A percentile compares a stretch with the other conserved stretches of the same genome.
phyloP scores from a whole-genome alignment of 2,329 filamentous ascomycete species.

The Akanthomyces lecanii region DNA sequence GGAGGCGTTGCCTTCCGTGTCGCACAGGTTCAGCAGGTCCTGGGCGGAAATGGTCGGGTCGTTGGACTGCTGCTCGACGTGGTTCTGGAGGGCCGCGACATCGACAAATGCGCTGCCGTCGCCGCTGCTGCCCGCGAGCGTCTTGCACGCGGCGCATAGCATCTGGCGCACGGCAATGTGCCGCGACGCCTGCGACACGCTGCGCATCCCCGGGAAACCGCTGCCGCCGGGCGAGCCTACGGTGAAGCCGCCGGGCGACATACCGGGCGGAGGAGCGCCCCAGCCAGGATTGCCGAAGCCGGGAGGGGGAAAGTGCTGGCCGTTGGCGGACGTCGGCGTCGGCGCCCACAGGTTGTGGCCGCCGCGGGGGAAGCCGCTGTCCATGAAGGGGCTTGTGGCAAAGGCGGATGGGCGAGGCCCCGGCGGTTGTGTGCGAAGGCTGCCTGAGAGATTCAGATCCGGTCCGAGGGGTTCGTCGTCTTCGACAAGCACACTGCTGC shows the following conservation, averaged over 20 bases:
- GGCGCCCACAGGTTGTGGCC: slow-evolving; percentile 40
- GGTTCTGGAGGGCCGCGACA: slow-evolving; percentile 62
- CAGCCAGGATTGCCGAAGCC: slow-evolving; percentile 41
- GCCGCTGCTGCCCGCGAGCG: slow-evolving; percentile 38
- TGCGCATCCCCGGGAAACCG: slow-evolving; percentile 25
- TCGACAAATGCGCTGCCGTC: slow-evolving; percentile 64
- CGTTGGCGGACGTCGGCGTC: slow-evolving; percentile 24
- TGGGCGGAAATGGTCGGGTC: slow-evolving; percentile 40
- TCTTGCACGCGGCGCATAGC: slow-evolving; percentile 74
- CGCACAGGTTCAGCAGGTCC: slow-evolving; percentile 79
- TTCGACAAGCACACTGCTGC: slow-evolving; percentile 82
- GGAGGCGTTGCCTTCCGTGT: slow-evolving; percentile 79
- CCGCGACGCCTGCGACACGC: slow-evolving; percentile 50
- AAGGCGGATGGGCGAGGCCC: slow-evolving; percentile 42
- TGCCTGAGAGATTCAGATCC: slow-evolving; percentile 27
- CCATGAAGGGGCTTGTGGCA: slow-evolving; percentile 38
- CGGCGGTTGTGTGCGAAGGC: slow-evolving; percentile 47
- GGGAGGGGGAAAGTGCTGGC: slow-evolving; percentile 42
- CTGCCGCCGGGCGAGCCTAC: slow-evolving; percentile 31
- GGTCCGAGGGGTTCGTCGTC: slow-evolving; percentile 58
- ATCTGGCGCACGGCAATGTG: slow-evolving; percentile 67
- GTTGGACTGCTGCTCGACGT: slow-evolving; percentile 54
- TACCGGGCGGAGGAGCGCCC: slow-evolving; percentile 29
- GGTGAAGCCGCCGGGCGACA: slow-evolving; percentile 33
- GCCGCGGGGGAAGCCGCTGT: slow-evolving; percentile 35